Base-by-base conservation (phyloP, 192 early-diverging fungal genomes). In the Backusella tarrabulga region DNA sequence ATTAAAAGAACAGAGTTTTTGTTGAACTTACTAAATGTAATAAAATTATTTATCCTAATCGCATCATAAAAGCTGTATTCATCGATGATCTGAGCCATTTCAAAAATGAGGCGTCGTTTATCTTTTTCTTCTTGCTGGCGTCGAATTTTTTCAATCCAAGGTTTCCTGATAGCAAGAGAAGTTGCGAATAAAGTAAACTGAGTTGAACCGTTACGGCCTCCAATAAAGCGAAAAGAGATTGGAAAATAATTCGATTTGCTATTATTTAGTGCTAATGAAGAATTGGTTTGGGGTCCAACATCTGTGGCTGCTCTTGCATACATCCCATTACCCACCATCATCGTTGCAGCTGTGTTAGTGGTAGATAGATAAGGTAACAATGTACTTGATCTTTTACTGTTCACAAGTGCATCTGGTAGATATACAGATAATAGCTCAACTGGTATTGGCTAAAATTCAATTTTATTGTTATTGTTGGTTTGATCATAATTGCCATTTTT, bases 141-240 rank as follows among this genome's bases (percentile, higher is more conserved):
- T 42, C 88, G 83, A 54, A 99, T 95, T 68, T 90, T 89, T 67
- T 95, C 92, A 54, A 93, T 83, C 97, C 97, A 98, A 41, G 94
- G 88, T 72, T 88, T 88, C 34, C 93, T 87, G 44, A 92, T 93
- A 0, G 94, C 91, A 36, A 88, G 79, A 67, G 91, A 92, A 15
- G 89, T 83, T 6, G 94, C 93, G 72, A 93, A 92, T 50, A 99
- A 80, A 0, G 92, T 93, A 68, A 92, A 91, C 6, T 73, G 52
- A 26, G 44, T 54, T 19, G 63, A 67, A 2, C 91, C 92, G 46
- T 87, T 82, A 9, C 91, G 87, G 4, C 56, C 56, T 12, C 95
- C 94, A 11, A 96, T 80, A 74, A 93, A 91, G n/a, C 83, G 88
- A 75, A 98, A 86, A 26, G 90, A 88, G 71, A 97, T 88, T 26